Base-by-base conservation (phyloP, 768 basidiomycete genomes). In the Mycena olivaceomarginata region DNA sequence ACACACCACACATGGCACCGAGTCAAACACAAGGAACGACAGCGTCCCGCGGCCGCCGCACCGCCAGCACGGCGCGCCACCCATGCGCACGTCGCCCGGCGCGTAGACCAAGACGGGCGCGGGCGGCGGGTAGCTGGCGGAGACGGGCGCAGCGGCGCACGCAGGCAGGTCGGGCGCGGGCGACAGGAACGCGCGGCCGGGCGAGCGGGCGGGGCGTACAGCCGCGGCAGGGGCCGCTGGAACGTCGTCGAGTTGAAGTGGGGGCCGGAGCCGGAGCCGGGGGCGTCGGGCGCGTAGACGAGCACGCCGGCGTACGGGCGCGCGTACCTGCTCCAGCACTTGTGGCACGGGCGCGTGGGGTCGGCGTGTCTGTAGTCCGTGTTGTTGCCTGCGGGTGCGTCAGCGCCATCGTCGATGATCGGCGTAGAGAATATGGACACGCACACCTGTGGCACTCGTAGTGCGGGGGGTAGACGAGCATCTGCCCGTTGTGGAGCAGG, bases 321-420 rank as follows among this genome's bases (percentile, higher is more conserved):
- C 0, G 89, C 88, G 83, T 93, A 93, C 79, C 92, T 93, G 8
- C 89, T 85, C 96, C 95, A 97, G 85, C 96, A 97, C 72, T 90
- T 91, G 74, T 88, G 87, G 81, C 96, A 96, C 8, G 95, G 94
- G 72, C 92, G 86, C 1, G 87, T 82, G 0, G 94, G 94, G 82
- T 96, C 94, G 48, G 86, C 86, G 72, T 90, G 87, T 83, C 95
- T 95, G 85, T 93, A 96, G 3, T 96, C 95, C 0, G 90, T 91
- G 82, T 97, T 96, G 51, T 87, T 86, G 80, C 95, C 95, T 96
- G 74, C 22, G 53, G 20, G 48, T 1, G 18, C 7, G 12, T 9
- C 5, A 15, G 10, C 6, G 70, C 46, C 22, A 56, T 1, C 53
- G n/a, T 25, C 25, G 25, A 25, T 25, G 25, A 25, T 53, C 46